Conservation (phyloP, 2,329 filamentous ascomycete genomes). For the Fusarium continuum region DNA sequence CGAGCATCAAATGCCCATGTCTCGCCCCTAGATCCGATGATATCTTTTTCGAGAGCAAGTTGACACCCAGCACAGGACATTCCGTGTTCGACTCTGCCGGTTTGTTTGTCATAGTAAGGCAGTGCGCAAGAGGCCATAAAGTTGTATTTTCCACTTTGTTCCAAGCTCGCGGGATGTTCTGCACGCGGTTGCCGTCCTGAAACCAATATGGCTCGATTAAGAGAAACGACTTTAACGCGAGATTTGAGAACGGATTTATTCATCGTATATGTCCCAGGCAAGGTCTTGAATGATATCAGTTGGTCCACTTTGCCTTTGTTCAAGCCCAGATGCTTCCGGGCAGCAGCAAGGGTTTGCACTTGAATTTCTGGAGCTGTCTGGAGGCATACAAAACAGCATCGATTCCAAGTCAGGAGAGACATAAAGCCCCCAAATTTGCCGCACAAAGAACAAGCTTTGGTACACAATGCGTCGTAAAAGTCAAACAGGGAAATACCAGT, state of each 20-base stretch:
- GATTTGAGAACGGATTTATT: neutral
- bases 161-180: neutral
- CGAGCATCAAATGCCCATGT: neutral
- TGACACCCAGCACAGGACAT: neutral
- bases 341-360: neutral
- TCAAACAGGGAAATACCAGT: conserved; percentile 37
- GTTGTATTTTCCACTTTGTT: neutral
- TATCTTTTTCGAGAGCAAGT: neutral
- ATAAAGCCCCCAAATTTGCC: conserved; percentile 42
- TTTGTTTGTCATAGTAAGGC: neutral
- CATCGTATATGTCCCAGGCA: neutral
- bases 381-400: conserved; percentile 47
- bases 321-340: neutral
- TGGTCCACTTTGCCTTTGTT: neutral
- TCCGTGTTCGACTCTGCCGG: neutral
- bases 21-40: neutral
- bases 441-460: conserved; percentile 43
- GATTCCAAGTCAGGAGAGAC: conserved; percentile 41
- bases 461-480: conserved; percentile 43
- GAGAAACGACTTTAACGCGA: neutral
- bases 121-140: neutral
- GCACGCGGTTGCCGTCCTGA: rapidly evolving
- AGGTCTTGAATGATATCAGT: neutral
- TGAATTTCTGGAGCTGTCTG: neutral
- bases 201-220: neutral